A percentile compares a stretch with the other conserved stretches of the same genome.
phyloP scores from a whole-genome alignment of 192 early-diverging fungal species.

The Dimargaris verticillata region DNA sequence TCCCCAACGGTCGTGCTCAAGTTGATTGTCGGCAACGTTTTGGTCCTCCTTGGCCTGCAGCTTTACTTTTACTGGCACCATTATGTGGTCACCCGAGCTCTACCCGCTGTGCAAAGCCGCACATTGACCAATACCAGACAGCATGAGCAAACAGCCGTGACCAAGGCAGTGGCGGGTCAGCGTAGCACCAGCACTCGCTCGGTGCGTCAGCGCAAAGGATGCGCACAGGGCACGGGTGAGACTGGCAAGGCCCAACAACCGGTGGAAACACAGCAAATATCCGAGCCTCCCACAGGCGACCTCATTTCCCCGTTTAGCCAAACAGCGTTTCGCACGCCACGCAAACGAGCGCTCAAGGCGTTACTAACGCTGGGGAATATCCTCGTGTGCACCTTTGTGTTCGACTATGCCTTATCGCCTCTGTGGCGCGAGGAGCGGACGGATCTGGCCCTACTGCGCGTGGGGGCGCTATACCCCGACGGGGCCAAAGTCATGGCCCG shows the following conservation, averaged over 20 bases:
- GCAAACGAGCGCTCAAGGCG: not conserved
- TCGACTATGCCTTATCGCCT: slow-evolving; percentile 30
- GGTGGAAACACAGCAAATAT: not conserved
- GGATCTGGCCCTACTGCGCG: slow-evolving; percentile 19
- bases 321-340: not conserved
- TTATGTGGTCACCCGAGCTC: no score
- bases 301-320: slow-evolving; percentile 1
- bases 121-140: not conserved
- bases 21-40: no score
- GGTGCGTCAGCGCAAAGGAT: not conserved
- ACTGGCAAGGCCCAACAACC: not conserved
- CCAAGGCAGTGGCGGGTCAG: no score
- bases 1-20: no score
- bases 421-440: slow-evolving; percentile 15
- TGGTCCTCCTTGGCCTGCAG: no score
- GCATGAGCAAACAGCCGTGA: not conserved
- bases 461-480: slow-evolving; percentile 23
- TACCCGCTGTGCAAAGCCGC: no score
- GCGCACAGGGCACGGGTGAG: not conserved
- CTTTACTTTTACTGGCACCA: no score
- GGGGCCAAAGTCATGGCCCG: slow-evolving; percentile 24
- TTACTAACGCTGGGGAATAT: slow-evolving; percentile 14
- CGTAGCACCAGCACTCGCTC: not conserved
- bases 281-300: no score
- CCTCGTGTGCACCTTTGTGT: slow-evolving; percentile 19